These are phyloP conservation scores for Xanthoconium stramineum DNA, from an alignment of 768 basidiomycete species.

Conservation along the genomic window DNA sequence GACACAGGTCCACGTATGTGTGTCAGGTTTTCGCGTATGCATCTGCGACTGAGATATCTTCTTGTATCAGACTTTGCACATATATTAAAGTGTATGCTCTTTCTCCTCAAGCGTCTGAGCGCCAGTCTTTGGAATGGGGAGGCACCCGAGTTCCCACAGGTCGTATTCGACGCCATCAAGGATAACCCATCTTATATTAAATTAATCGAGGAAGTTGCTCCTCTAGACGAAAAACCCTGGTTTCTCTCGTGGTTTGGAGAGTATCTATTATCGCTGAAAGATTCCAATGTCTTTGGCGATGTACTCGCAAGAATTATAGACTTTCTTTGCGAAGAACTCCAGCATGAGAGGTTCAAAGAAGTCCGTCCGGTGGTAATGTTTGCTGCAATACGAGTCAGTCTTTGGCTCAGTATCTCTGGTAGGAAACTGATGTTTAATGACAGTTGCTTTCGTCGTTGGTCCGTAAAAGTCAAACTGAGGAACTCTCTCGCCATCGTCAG, in stretches of 20 bases:
- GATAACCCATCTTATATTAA: slow-evolving; percentile 62
- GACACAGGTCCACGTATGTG: slow-evolving; percentile 59
- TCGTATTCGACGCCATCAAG: slow-evolving; percentile 80
- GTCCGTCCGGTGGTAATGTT: slow-evolving; percentile 59
- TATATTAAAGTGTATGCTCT: slow-evolving; percentile 55
- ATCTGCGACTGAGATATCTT: slow-evolving; percentile 1
- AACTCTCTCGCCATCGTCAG: slow-evolving; percentile 23
- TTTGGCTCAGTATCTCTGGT: slow-evolving; percentile 2
- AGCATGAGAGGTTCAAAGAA: slow-evolving; percentile 67
- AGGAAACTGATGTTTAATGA: slow-evolving; percentile 4
- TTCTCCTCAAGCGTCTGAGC: slow-evolving; percentile 57
- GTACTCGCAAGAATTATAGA: slow-evolving; percentile 70
- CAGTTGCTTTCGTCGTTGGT: slow-evolving; percentile 36
- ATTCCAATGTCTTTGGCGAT: slow-evolving; percentile 50
- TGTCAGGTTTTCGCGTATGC: slow-evolving; percentile 9
- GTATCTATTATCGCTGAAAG: slow-evolving; percentile 55
- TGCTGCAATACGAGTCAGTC: slow-evolving; percentile 60
- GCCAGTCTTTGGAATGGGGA: slow-evolving; percentile 66
- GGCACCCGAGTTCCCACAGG: slow-evolving; percentile 67
- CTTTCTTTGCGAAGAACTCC: slow-evolving; percentile 77
- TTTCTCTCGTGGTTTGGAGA: slow-evolving; percentile 64
- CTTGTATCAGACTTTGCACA: slow-evolving; percentile 51
- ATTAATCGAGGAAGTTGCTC: slow-evolving; percentile 38
- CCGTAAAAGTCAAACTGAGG: slow-evolving; percentile 31
- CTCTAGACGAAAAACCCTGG: slow-evolving; percentile 40